These are phyloP conservation scores for Aspergillus jensenii DNA, from an alignment of 2,329 filamentous ascomycete species.

Conservation along the genomic window DNA sequence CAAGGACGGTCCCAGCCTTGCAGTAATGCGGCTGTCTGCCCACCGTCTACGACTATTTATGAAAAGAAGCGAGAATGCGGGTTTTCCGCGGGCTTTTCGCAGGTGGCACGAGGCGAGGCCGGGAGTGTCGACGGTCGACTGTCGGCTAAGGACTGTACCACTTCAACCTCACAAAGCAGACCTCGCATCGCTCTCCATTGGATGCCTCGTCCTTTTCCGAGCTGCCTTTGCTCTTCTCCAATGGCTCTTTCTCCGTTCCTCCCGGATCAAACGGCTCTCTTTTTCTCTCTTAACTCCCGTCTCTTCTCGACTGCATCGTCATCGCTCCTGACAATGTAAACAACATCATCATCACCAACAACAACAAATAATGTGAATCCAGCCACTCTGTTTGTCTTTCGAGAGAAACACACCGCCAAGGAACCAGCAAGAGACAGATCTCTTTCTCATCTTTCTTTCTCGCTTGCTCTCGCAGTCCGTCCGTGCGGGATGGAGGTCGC, in stretches of 20 bases:
- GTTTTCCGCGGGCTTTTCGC: not conserved
- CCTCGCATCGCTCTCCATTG: conserved; percentile 6
- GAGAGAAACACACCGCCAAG: not conserved
- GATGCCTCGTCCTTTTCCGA: conserved; percentile 2
- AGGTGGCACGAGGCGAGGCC: not conserved
- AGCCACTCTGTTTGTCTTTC: not conserved
- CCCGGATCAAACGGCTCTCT: not conserved
- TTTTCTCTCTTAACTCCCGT: not conserved
- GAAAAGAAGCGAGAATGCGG: not conserved
- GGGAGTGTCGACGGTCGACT: no score
- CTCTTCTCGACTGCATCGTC: not conserved
- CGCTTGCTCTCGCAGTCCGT: not conserved
- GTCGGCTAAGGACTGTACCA: conserved; percentile 6
- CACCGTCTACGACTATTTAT: not conserved
- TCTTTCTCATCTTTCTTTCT: not conserved
- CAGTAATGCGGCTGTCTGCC: no score
- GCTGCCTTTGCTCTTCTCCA: not conserved
- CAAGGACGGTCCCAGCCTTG: no score
- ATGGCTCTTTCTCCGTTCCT: not conserved
- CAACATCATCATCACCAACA: not conserved
- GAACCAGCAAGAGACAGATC: not conserved
- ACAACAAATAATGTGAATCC: not conserved
- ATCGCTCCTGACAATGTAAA: not conserved
- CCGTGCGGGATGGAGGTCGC: conserved; percentile 5
- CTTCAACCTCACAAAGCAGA: not conserved